Conservation (phyloP, 805 yeast species). For the Candida pseudoglaebosa region DNA sequence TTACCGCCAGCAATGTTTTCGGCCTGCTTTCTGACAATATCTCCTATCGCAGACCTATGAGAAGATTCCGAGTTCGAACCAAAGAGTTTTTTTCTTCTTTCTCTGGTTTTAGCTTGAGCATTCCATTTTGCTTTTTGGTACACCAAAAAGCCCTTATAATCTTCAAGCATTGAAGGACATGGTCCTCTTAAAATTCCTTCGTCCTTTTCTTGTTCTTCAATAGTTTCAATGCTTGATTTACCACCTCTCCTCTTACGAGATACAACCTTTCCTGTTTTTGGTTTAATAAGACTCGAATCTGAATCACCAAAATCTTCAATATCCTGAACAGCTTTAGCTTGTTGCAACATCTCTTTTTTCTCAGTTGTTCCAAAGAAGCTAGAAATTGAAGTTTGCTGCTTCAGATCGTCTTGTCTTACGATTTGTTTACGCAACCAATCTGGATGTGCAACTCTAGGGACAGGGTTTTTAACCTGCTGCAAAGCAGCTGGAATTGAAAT, state of each 20-base stretch:
- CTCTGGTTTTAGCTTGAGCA: slow-evolving; percentile 65
- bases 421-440: slow-evolving; percentile 80
- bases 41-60: slow-evolving; percentile 59
- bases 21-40: slow-evolving; percentile 71
- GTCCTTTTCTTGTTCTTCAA: slow-evolving; percentile 46
- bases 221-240: slow-evolving; percentile 16
- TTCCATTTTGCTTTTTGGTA: slow-evolving; percentile 90
- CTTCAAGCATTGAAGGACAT: slow-evolving; percentile 65
- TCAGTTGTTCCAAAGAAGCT: slow-evolving; percentile 51
- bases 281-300: slow-evolving; percentile 21
- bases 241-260: slow-evolving; percentile 42
- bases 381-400: slow-evolving; percentile 65
- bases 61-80: slow-evolving; percentile 58
- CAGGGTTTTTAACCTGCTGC: slow-evolving; percentile 85
- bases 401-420: slow-evolving; percentile 54
- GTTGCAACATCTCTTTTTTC: slow-evolving; percentile 34
- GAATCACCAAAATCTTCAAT: slow-evolving; percentile 67
- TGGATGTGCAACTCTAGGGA: slow-evolving; percentile 91
- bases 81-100: slow-evolving; percentile 70
- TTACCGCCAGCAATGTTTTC: slow-evolving; percentile 69
- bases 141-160: slow-evolving; percentile 62
- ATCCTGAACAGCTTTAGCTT: slow-evolving; percentile 44
- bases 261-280: slow-evolving; percentile 44
- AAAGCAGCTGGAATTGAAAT: slow-evolving; percentile 97
- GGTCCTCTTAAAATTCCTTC: slow-evolving; percentile 46